A percentile compares a stretch with the other conserved stretches of the same genome.
phyloP scores from a whole-genome alignment of 2,329 filamentous ascomycete species.

The Drechslera avenae region DNA sequence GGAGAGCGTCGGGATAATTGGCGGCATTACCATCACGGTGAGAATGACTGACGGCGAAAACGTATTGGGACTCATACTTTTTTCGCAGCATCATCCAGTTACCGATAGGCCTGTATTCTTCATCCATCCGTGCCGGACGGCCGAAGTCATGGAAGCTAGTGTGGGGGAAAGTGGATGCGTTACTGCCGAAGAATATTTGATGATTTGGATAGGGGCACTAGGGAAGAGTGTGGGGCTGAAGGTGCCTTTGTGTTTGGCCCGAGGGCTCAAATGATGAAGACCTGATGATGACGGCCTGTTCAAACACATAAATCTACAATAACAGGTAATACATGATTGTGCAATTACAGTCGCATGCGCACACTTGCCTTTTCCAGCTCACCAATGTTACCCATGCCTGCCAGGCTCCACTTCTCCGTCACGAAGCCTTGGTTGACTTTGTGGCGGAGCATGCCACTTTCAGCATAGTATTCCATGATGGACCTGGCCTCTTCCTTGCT shows the following conservation, averaged over 20 bases:
- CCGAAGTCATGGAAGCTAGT: slow-evolving; percentile 72
- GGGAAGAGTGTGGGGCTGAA: slow-evolving; percentile 79
- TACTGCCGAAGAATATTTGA: slow-evolving; percentile 70
- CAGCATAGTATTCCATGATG: slow-evolving; percentile 92
- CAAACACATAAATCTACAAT: slow-evolving; percentile 27
- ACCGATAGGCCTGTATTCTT: slow-evolving; percentile 82
- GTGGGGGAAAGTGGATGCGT: too few relatives aligned
- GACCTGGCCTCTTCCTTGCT: slow-evolving; percentile 75
- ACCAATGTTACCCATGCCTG: slow-evolving; percentile 79
- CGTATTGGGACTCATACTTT: neutral
- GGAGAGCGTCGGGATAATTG: slow-evolving; percentile 44
- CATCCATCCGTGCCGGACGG: slow-evolving; percentile 89
- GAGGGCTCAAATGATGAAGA: neutral
- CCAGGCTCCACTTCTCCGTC: slow-evolving; percentile 81
- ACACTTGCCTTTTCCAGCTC: slow-evolving; percentile 77
- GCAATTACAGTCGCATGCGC: slow-evolving; percentile 39
- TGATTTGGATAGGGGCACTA: slow-evolving; percentile 87
- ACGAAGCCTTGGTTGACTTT: slow-evolving; percentile 73
- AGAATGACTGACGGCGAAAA: slow-evolving; percentile 5
- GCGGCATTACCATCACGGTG: slow-evolving; percentile 48
- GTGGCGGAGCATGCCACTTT: slow-evolving; percentile 76
- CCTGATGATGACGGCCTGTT: neutral
- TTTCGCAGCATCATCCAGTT: slow-evolving; percentile 75
- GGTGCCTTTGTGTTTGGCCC: slow-evolving; percentile 69
- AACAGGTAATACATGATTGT: slow-evolving; percentile 19